Conservation (phyloP, 73 alveolate genomes). For the Vitrella brassicaformis region DNA sequence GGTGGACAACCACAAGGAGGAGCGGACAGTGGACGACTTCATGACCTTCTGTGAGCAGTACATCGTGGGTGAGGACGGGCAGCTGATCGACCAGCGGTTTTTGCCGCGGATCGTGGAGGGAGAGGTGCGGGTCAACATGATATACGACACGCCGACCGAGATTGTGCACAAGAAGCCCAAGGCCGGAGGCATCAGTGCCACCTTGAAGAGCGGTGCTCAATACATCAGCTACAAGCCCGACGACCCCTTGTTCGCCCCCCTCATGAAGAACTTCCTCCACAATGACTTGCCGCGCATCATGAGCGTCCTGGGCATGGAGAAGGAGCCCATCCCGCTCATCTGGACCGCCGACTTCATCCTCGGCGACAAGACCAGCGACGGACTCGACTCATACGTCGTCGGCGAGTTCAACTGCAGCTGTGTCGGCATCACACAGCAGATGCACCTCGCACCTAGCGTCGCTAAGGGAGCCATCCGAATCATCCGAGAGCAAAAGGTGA, state of each 20-base stretch:
- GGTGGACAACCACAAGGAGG: slow-evolving; percentile 13
- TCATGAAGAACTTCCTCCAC: slow-evolving; percentile 10
- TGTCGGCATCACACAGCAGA: slow-evolving; percentile 4
- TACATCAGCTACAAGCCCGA: slow-evolving; percentile 11
- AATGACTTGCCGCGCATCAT: slow-evolving; percentile 12
- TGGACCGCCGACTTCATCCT: slow-evolving; percentile 25
- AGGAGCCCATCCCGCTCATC: slow-evolving; percentile 15
- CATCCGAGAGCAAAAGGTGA: too few species aligned
- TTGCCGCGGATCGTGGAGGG: slow-evolving; percentile 24
- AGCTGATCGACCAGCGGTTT: slow-evolving; percentile 14
- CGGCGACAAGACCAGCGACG: background rate
- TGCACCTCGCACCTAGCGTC: too few species aligned
- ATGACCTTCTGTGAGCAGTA: slow-evolving; percentile 1
- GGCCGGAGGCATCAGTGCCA: slow-evolving; percentile 22
- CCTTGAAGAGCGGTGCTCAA: slow-evolving; percentile 5
- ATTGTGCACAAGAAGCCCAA: slow-evolving; percentile 18
- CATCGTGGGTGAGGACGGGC: slow-evolving; percentile 9
- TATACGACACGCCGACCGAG: slow-evolving; percentile 4
- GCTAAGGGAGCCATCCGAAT: too few species aligned
- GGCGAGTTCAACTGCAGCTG: slow-evolving; percentile 6
- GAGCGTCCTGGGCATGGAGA: background rate
- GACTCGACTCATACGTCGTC: background rate
- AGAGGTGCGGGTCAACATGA: slow-evolving; percentile 13
- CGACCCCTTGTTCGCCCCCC: slow-evolving; percentile 6
- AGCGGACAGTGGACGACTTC: slow-evolving; percentile 2